A percentile compares a stretch with the other conserved stretches of the same genome.
These are phyloP conservation scores for Rusavskia elegans DNA, from an alignment of 495 filamentous ascomycete genomes.

Conservation along the genomic window DNA sequence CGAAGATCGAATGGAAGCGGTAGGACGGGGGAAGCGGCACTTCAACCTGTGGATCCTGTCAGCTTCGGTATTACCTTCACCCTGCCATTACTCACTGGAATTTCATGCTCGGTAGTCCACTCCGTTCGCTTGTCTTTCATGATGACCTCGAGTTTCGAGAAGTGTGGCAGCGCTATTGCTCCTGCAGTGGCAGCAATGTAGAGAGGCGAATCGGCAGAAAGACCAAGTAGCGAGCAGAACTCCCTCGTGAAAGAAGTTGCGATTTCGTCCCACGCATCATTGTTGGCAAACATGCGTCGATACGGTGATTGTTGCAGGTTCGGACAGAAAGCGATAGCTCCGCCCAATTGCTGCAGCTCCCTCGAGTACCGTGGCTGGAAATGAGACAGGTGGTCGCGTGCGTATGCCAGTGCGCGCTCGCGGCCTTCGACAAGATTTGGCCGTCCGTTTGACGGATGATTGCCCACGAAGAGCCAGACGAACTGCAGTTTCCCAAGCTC, in stretches of 20 bases:
- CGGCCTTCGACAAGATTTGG: conserved; percentile 20
- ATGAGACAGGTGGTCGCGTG: conserved; percentile 41
- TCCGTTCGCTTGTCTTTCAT: conserved; percentile 79
- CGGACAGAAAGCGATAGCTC: conserved; percentile 58
- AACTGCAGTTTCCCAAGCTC: conserved; percentile 80
- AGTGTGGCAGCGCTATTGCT: conserved; percentile 69
- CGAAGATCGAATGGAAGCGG: conserved; percentile 92
- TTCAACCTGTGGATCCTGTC: conserved; percentile 44
- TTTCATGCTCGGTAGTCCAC: conserved; percentile 82
- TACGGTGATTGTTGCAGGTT: conserved; percentile 63
- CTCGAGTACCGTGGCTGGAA: conserved; percentile 54
- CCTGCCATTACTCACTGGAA: conserved; percentile 41
- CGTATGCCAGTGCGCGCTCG: conserved; percentile 56
- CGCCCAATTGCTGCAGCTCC: conserved; percentile 63
- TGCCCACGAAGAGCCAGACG: conserved; percentile 58
- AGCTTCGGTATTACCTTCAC: background rate
- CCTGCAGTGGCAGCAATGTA: conserved; percentile 86
- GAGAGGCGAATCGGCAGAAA: conserved; percentile 77
- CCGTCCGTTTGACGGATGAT: conserved; percentile 14
- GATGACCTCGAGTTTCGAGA: conserved; percentile 68
- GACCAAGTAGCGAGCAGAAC: conserved; percentile 81
- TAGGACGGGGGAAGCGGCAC: conserved; percentile 75
- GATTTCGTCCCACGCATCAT: conserved; percentile 62
- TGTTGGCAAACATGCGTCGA: conserved; percentile 52
- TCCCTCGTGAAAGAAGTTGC: conserved; percentile 75